Evolutionary conservation across 176 grass and related monocot genomes (phyloP).

Genomic region (Triticum urartu): DNA sequence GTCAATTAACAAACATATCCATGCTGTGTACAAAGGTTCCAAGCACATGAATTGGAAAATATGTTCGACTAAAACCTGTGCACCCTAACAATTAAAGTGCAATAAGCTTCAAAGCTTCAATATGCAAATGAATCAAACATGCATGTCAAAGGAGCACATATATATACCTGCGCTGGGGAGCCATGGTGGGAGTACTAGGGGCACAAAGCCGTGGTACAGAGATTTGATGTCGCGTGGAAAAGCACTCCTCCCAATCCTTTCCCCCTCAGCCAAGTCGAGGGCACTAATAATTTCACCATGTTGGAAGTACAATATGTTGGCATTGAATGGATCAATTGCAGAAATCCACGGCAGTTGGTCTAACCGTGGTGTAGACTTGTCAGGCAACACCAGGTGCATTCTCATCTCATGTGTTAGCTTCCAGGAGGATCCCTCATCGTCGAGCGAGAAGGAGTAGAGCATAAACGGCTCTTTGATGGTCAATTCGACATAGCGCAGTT

Average conservation of each 20-base stretch:
- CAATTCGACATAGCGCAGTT: not conserved
- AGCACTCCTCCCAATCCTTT: not conserved
- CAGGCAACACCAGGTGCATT: too few relatives aligned
- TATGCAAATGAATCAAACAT: not conserved
- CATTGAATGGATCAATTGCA: not conserved
- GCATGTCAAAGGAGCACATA: not conserved
- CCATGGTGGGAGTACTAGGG: not conserved
- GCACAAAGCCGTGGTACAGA: not conserved
- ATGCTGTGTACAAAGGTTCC: not conserved
- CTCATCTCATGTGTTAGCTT: too few relatives aligned
- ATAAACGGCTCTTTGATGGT: too few relatives aligned
- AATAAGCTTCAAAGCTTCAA: not conserved
- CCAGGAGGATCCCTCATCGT: too few relatives aligned
- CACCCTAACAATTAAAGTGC: not conserved
- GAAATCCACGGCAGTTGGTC: not conserved
- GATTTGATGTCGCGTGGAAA: not conserved
- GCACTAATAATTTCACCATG: not conserved
- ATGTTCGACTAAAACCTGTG: not conserved
- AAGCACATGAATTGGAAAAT: not conserved
- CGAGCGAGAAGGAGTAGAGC: too few relatives aligned
- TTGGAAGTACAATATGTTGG: not conserved
- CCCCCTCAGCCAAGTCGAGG: not conserved
- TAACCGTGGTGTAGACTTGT: too few relatives aligned
- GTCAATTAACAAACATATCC: not conserved
- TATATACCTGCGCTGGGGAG: conserved; percentile 17